These are phyloP conservation scores for Claviceps fusiformis DNA, from an alignment of 2,329 filamentous ascomycete species.

Conservation along the genomic window DNA sequence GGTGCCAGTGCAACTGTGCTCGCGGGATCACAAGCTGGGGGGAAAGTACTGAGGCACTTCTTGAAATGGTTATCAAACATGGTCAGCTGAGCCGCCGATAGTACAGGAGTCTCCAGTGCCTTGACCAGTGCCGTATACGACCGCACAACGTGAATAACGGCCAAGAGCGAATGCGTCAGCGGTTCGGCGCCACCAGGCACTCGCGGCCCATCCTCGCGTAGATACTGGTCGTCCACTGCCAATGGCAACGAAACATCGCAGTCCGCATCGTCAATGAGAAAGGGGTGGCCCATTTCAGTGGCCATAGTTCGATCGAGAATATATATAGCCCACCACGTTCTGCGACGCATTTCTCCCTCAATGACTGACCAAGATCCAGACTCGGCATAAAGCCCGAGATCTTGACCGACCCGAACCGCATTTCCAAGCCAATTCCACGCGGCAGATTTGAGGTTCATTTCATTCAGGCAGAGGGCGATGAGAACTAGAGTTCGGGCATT, in stretches of 20 bases:
- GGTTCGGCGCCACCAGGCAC: slow-evolving; percentile 38
- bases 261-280: slow-evolving; percentile 74
- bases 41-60: slow-evolving; percentile 61
- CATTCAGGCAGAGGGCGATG: slow-evolving; percentile 65
- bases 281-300: slow-evolving; percentile 66
- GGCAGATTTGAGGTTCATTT: slow-evolving; percentile 74
- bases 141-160: slow-evolving; percentile 69
- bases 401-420: slow-evolving; percentile 68
- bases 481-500: slow-evolving; percentile 61
- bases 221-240: slow-evolving; percentile 66
- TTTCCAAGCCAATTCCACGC: slow-evolving; percentile 78
- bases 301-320: slow-evolving; percentile 72
- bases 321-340: slow-evolving; percentile 92
- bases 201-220: slow-evolving; percentile 43
- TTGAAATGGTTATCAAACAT: slow-evolving; percentile 72
- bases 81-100: slow-evolving; percentile 55
- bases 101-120: slow-evolving; percentile 51
- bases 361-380: slow-evolving; percentile 58
- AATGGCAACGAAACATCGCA: slow-evolving; percentile 74
- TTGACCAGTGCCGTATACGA: slow-evolving; percentile 62
- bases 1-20: slow-evolving; percentile 58
- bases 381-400: slow-evolving; percentile 68
- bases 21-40: slow-evolving; percentile 55
- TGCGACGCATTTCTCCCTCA: slow-evolving; percentile 72
- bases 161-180: slow-evolving; percentile 58